These are phyloP conservation scores for Nicotiana undulata DNA, from an alignment of 257 asterid genomes.

Conservation along the genomic window DNA sequence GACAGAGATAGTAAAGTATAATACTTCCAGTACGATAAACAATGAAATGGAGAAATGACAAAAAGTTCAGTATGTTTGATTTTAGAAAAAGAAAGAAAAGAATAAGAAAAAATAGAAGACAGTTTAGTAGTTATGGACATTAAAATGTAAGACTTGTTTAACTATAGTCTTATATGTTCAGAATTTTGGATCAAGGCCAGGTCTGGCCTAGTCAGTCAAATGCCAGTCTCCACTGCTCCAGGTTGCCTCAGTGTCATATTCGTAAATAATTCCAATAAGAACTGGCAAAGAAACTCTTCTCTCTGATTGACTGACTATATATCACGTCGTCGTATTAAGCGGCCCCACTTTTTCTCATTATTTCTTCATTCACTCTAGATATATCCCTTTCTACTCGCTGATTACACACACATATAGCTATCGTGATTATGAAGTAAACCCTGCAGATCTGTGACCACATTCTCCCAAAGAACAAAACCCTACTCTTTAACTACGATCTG, in stretches of 20 bases:
- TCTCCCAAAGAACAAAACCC: background rate
- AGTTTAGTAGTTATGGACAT: no score
- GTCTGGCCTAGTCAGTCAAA: background rate
- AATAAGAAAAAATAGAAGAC: no score
- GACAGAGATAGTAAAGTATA: no score
- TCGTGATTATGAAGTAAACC: background rate
- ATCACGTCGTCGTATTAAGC: background rate
- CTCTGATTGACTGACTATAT: background rate
- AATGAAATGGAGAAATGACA: no score
- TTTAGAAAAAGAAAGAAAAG: background rate
- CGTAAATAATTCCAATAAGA: background rate
- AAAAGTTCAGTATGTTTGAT: background rate
- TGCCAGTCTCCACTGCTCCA: background rate
- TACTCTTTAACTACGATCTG: constrained; percentile 3
- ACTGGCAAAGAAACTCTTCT: background rate
- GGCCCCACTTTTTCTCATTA: background rate
- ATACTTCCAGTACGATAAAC: no score
- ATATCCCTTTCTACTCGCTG: background rate
- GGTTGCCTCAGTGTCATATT: background rate
- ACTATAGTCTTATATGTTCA: background rate
- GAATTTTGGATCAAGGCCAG: background rate
- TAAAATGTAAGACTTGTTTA: background rate
- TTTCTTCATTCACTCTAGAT: background rate
- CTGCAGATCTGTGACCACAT: background rate
- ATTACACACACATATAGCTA: background rate